A percentile compares a stretch with the other conserved stretches of the same genome.
These are phyloP conservation scores for Candida schatavii DNA, from an alignment of 805 yeast genomes.

Conservation along the genomic window DNA sequence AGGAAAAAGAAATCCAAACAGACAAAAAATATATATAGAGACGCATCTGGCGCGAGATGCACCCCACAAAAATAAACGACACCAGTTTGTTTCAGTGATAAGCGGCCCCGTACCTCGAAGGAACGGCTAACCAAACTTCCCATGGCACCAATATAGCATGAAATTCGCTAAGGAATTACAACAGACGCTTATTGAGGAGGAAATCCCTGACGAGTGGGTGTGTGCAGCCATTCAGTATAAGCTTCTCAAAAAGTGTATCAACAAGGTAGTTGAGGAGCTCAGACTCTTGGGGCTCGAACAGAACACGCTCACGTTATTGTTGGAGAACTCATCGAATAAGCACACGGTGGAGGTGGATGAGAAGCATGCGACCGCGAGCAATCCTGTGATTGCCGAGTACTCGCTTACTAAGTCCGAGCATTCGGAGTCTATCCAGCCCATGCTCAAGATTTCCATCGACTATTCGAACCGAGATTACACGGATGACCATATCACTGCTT, in stretches of 20 bases:
- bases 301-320: constrained; percentile 36
- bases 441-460: constrained; percentile 37
- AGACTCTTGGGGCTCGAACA: constrained; percentile 54
- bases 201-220: constrained; percentile 66
- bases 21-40: neutral
- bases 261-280: constrained; percentile 62
- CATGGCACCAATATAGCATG: constrained; percentile 35
- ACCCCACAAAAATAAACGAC: neutral
- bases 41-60: no score
- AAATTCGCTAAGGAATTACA: constrained; percentile 75
- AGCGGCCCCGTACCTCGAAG: neutral
- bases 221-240: constrained; percentile 70
- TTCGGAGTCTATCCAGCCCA: constrained; percentile 28
- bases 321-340: constrained; percentile 25
- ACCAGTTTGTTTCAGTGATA: neutral
- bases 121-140: neutral
- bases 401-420: constrained; percentile 29
- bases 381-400: constrained; percentile 44
- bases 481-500: constrained; percentile 31
- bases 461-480: constrained; percentile 24
- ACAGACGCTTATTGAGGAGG: constrained; percentile 56
- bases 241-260: constrained; percentile 63
- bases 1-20: neutral
- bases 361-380: constrained; percentile 29
- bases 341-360: constrained; percentile 31